These are phyloP conservation scores for Globisporangium orthogonon DNA, from an alignment of 352 stramenopile genomes.

Conservation along the genomic window DNA sequence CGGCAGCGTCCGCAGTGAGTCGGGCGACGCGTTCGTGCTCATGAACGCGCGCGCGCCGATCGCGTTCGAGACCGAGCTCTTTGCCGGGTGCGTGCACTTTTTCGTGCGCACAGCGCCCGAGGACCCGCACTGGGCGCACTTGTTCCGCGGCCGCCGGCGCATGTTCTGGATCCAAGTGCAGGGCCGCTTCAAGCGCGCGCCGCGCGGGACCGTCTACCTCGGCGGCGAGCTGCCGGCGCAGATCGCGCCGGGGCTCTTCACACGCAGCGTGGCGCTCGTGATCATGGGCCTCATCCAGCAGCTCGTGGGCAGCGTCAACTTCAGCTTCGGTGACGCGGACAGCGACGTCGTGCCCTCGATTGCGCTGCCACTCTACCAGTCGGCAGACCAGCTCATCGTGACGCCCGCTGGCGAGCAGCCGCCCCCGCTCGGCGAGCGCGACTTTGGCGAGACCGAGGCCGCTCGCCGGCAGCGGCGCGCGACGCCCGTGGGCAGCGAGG, in stretches of 20 bases:
- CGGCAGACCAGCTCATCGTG: slow-evolving; percentile 72
- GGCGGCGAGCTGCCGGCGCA: slow-evolving; percentile 60
- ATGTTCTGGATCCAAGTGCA: slow-evolving; percentile 89
- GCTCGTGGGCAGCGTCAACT: slow-evolving; percentile 55
- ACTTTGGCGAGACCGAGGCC: slow-evolving; percentile 64
- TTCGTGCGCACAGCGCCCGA: slow-evolving; percentile 68
- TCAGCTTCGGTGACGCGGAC: slow-evolving; percentile 54
- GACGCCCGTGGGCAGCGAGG: slow-evolving; percentile 43
- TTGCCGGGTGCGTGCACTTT: slow-evolving; percentile 71
- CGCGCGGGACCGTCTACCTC: slow-evolving; percentile 52
- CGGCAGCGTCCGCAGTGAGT: slow-evolving; percentile 8
- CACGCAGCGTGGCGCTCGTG: slow-evolving; percentile 63
- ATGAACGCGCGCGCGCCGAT: slow-evolving; percentile 62
- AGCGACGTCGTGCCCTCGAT: slow-evolving; percentile 46
- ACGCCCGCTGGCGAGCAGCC: slow-evolving; percentile 47
- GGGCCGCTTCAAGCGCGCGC: slow-evolving; percentile 65
- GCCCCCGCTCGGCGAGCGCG: slow-evolving; percentile 36
- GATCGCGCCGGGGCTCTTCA: slow-evolving; percentile 70
- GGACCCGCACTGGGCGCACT: slow-evolving; percentile 35
- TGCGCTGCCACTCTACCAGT: slow-evolving; percentile 75
- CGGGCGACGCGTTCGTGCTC: slow-evolving; percentile 15
- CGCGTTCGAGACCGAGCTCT: slow-evolving; percentile 86
- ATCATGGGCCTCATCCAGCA: slow-evolving; percentile 75
- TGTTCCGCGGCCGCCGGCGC: slow-evolving; percentile 60
- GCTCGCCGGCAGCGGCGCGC: slow-evolving; percentile 29